Evolutionary conservation across 2,329 filamentous ascomycete species (phyloP).

Genomic region (Colletotrichum sp.): DNA sequence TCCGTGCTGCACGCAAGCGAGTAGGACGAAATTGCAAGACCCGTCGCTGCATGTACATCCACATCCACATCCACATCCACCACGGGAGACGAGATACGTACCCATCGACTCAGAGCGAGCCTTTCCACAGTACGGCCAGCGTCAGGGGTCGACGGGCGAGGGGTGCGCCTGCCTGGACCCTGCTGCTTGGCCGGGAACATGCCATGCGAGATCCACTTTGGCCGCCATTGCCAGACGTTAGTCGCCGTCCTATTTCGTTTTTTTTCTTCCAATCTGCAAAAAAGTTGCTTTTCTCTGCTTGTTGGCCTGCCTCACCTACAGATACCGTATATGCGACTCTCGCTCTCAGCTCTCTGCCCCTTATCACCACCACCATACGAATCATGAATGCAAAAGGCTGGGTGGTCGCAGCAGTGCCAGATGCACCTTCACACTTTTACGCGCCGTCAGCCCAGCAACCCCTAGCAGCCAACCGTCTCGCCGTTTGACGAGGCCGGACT

Average conservation of each 20-base stretch:
- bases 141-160: neutral
- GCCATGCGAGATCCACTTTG: slow-evolving; percentile 8
- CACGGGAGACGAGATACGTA: neutral
- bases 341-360: neutral
- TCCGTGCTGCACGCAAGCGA: slow-evolving; percentile 16
- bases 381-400: neutral
- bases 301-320: neutral
- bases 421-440: neutral
- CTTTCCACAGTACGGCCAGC: slow-evolving; percentile 9
- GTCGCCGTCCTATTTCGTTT: slow-evolving; percentile 6
- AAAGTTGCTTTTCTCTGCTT: neutral
- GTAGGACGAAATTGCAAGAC: slow-evolving; percentile 22
- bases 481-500: neutral
- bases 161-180: slow-evolving; percentile 2
- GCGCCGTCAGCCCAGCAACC: neutral
- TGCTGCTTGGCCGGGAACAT: slow-evolving; percentile 17
- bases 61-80: neutral
- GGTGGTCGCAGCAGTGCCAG: neutral
- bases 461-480: neutral
- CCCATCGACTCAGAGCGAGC: slow-evolving; percentile 1
- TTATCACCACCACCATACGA: neutral
- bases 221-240: slow-evolving; percentile 15
- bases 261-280: neutral
- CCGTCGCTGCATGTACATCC: slow-evolving; percentile 6
- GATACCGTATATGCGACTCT: neutral